phyloP scores from a whole-genome alignment of 129 eudicot species.

The Tanacetum coccineum region DNA sequence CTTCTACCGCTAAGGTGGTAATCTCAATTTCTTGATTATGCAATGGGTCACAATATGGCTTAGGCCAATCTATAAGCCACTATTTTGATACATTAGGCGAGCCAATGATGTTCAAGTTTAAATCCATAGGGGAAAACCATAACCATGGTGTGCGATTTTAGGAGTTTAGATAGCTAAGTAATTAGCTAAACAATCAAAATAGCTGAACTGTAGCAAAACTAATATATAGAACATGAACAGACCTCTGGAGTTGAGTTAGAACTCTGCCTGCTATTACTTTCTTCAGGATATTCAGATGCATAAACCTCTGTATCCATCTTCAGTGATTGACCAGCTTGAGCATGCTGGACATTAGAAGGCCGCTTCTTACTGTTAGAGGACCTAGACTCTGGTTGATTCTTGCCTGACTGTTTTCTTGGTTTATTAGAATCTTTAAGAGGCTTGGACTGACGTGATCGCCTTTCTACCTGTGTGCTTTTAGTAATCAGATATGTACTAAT shows the following conservation, averaged over 20 bases:
- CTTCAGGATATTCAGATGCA: constrained; percentile 16
- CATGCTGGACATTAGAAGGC: constrained; percentile 24
- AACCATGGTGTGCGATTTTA: too few relatives aligned
- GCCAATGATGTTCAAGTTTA: too few relatives aligned
- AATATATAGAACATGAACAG: constrained; percentile 14
- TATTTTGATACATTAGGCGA: too few relatives aligned
- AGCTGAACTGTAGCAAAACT: neutral
- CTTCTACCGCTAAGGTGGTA: too few relatives aligned
- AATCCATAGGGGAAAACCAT: too few relatives aligned
- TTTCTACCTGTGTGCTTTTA: constrained; percentile 17
- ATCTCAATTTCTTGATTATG: too few relatives aligned
- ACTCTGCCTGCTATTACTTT: constrained; percentile 20
- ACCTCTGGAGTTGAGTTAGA: constrained; percentile 44
- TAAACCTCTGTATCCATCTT: constrained; percentile 9
- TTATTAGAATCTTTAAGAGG: constrained; percentile 56
- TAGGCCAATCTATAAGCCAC: too few relatives aligned
- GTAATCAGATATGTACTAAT: constrained; percentile 33
- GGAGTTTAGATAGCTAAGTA: too few relatives aligned
- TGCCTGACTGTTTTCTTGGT: constrained; percentile 48
- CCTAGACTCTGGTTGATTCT: constrained; percentile 44
- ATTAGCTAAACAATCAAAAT: neutral
- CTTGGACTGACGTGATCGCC: constrained; percentile 49
- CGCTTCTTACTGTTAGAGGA: constrained; percentile 56
- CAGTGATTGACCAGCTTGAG: neutral
- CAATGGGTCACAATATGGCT: too few relatives aligned